These are phyloP conservation scores for Candida sanyaensis DNA, from an alignment of 1,139 yeast genomes.

Conservation along the genomic window DNA sequence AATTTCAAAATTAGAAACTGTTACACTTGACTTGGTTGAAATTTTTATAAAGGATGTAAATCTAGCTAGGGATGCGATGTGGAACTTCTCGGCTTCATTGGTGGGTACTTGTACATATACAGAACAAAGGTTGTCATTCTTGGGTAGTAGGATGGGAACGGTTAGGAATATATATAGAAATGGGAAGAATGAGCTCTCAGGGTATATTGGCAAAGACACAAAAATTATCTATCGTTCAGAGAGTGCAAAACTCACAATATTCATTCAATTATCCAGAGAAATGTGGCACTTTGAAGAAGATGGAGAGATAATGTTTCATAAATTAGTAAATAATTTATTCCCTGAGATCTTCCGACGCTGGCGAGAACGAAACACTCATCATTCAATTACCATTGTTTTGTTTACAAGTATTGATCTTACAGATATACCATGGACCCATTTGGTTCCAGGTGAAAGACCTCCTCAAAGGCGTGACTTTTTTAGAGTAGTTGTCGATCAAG, in stretches of 20 bases:
- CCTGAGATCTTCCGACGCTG: constrained; percentile 89
- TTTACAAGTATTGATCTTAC: constrained; percentile 80
- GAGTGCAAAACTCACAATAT: constrained; percentile 78
- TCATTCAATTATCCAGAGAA: constrained; percentile 87
- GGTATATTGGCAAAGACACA: constrained; percentile 72
- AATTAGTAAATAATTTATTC: constrained; percentile 83
- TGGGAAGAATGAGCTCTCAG: constrained; percentile 66
- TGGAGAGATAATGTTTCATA: constrained; percentile 92
- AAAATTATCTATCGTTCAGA: constrained; percentile 86
- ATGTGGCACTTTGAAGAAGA: constrained; percentile 99
- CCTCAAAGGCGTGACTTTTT: constrained; percentile 74
- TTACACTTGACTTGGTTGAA: constrained; percentile 81
- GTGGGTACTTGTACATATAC: constrained; percentile 65
- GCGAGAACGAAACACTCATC: constrained; percentile 86
- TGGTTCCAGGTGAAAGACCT: constrained; percentile 74
- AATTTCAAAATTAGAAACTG: constrained; percentile 37
- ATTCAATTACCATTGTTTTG: constrained; percentile 85
- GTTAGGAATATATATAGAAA: constrained; percentile 69
- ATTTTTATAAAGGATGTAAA: constrained; percentile 78
- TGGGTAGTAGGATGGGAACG: constrained; percentile 59
- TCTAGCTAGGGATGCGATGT: constrained; percentile 90
- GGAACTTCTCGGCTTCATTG: constrained; percentile 71
- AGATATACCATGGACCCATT: constrained; percentile 53
- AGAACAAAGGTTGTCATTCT: constrained; percentile 64
- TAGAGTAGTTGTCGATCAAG: constrained; percentile 94